Conservation (phyloP, 768 basidiomycete species). For the Lactarius trivialis region DNA sequence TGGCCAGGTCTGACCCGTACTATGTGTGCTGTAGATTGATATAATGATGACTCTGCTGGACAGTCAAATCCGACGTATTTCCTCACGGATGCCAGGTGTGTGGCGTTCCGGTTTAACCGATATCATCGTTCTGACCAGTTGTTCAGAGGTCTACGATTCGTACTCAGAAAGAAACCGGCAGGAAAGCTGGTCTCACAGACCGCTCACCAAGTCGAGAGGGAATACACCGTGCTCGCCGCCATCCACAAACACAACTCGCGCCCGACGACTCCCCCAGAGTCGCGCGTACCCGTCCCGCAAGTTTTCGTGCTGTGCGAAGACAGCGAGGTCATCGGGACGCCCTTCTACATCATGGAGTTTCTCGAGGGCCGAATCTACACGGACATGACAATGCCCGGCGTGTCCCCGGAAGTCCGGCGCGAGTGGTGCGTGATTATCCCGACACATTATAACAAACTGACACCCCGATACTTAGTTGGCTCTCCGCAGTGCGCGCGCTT, state of each 20-base stretch:
- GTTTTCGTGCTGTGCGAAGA: conserved; percentile 84
- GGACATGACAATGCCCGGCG: conserved; percentile 68
- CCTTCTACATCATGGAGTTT: conserved; percentile 97
- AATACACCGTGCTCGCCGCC: conserved; percentile 75
- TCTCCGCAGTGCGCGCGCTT: conserved; percentile 66
- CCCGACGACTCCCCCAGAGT: conserved; percentile 41
- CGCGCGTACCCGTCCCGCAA: conserved; percentile 75
- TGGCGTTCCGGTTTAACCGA: conserved; percentile 7
- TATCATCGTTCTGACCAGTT: conserved; percentile 5
- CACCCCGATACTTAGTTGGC: conserved; percentile 50
- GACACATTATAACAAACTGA: background rate
- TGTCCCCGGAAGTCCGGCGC: conserved; percentile 51
- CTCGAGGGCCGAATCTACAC: conserved; percentile 92
- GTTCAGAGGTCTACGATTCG: conserved; percentile 51
- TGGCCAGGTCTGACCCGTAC: conserved; percentile 61
- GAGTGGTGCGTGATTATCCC: conserved; percentile 51
- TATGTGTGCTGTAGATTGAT: background rate
- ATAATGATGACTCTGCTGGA: background rate
- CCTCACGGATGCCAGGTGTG: conserved; percentile 68
- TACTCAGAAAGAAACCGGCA: conserved; percentile 89
- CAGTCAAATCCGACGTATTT: conserved; percentile 98
- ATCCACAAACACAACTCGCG: conserved; percentile 66
- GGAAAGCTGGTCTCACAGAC: conserved; percentile 83
- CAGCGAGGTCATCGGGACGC: conserved; percentile 67
- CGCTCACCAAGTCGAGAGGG: conserved; percentile 93